Conservation (phyloP, 352 stramenopile species). For the Phytophthora sp. region DNA sequence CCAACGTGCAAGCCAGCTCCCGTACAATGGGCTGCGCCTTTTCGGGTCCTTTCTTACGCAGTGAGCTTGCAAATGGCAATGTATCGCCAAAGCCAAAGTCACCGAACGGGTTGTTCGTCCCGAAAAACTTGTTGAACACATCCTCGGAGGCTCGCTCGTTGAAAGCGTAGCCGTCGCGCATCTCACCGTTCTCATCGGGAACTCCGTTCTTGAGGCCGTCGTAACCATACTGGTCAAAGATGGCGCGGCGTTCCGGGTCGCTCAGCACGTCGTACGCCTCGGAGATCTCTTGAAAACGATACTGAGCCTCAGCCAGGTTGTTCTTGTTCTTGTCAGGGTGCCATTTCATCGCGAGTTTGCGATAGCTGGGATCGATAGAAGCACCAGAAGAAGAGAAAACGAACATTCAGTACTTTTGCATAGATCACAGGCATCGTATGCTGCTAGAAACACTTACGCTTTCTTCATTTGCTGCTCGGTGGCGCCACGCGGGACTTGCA, state of each 20-base stretch:
- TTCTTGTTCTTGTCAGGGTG: conserved; percentile 96
- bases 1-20: conserved; percentile 84
- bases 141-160: conserved; percentile 91
- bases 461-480: conserved; percentile 94
- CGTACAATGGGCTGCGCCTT: conserved; percentile 77
- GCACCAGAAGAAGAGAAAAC: background rate
- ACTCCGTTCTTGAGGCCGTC: conserved; percentile 93
- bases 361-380: conserved; percentile 91
- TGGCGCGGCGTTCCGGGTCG: conserved; percentile 88
- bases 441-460: conserved; percentile 52
- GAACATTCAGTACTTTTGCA: conserved; percentile 19
- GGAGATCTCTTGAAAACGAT: conserved; percentile 94
- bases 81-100: conserved; percentile 92
- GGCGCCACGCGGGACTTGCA: conserved; percentile 82
- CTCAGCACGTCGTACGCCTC: conserved; percentile 95
- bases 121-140: conserved; percentile 94
- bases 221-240: conserved; percentile 96
- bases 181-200: conserved; percentile 74
- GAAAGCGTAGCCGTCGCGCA: conserved; percentile 88
- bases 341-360: conserved; percentile 93
- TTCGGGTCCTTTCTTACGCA: conserved; percentile 75
- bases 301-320: conserved; percentile 85
- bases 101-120: conserved; percentile 90
- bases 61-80: conserved; percentile 78
- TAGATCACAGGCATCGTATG: no score